Evolutionary conservation across 805 yeast species (phyloP).

Genomic region (Sungouiozyma intestinalis): DNA sequence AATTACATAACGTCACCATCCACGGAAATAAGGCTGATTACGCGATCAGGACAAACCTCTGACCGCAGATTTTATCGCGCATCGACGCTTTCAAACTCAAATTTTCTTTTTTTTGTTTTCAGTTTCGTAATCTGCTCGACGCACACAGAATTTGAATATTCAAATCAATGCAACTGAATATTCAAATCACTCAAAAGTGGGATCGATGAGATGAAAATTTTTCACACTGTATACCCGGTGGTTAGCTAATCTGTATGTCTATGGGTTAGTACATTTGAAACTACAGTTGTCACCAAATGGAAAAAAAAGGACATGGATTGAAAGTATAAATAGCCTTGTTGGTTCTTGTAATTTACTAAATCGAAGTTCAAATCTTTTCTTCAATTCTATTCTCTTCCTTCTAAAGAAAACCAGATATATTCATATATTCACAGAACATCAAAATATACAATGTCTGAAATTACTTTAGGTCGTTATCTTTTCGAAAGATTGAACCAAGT

Average conservation of each 20-base stretch:
- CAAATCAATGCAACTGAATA: not conserved
- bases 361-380: not conserved
- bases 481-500: constrained; percentile 72
- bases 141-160: not conserved
- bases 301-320: no score
- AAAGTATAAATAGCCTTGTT: not conserved
- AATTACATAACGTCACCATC: no score
- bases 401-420: constrained; percentile 1
- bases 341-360: not conserved
- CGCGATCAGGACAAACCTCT: no score
- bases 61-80: no score
- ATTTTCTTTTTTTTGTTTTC: not conserved
- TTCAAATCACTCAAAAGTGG: not conserved
- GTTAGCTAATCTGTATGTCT: no score
- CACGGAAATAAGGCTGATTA: no score
- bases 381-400: not conserved
- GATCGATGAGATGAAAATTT: not conserved
- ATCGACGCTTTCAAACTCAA: not conserved
- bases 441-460: constrained; percentile 28
- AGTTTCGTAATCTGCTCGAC: no score
- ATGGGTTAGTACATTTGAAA: no score
- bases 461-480: constrained; percentile 65
- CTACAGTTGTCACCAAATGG: no score
- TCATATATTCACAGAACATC: not conserved
- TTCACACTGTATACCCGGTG: no score